Conservation (phyloP, 192 early-diverging fungal genomes). For the Backusella psychrophila region DNA sequence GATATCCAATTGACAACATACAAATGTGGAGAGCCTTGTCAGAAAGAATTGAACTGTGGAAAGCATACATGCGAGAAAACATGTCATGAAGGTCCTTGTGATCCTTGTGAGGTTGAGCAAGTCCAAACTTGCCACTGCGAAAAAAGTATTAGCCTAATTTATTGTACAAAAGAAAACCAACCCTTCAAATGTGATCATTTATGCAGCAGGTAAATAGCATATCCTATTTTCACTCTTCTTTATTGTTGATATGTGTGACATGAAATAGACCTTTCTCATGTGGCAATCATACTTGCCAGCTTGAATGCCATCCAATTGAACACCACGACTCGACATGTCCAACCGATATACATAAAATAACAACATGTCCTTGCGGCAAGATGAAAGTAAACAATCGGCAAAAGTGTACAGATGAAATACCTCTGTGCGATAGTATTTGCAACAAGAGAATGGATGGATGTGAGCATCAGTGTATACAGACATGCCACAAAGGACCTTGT, state of each 20-base stretch:
- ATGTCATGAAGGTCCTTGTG: constrained; percentile 73
- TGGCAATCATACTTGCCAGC: constrained; percentile 47
- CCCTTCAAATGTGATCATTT: background rate
- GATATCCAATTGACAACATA: constrained; percentile 64
- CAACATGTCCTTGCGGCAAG: constrained; percentile 52
- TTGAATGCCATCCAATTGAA: constrained; percentile 51
- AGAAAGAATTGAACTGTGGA: constrained; percentile 64
- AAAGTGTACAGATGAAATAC: constrained; percentile 54
- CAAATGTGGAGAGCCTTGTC: constrained; percentile 69
- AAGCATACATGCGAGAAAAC: constrained; percentile 59
- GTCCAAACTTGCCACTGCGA: constrained; percentile 72
- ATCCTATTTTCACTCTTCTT: background rate
- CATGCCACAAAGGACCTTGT: constrained; percentile 65
- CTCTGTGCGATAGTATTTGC: constrained; percentile 61
- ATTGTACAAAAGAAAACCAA: background rate
- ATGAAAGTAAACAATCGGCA: constrained; percentile 18
- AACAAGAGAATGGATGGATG: constrained; percentile 56
- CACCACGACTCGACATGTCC: constrained; percentile 42
- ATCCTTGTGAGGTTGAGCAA: constrained; percentile 53
- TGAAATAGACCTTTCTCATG: constrained; percentile 46
- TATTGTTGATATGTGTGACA: background rate
- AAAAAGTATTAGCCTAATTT: constrained; percentile 40
- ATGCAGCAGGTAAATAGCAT: background rate
- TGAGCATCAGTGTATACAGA: constrained; percentile 54
- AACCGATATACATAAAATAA: constrained; percentile 41